These are phyloP conservation scores for Teratosphaeria destructans DNA, from an alignment of 2,329 filamentous ascomycete species.

Conservation along the genomic window DNA sequence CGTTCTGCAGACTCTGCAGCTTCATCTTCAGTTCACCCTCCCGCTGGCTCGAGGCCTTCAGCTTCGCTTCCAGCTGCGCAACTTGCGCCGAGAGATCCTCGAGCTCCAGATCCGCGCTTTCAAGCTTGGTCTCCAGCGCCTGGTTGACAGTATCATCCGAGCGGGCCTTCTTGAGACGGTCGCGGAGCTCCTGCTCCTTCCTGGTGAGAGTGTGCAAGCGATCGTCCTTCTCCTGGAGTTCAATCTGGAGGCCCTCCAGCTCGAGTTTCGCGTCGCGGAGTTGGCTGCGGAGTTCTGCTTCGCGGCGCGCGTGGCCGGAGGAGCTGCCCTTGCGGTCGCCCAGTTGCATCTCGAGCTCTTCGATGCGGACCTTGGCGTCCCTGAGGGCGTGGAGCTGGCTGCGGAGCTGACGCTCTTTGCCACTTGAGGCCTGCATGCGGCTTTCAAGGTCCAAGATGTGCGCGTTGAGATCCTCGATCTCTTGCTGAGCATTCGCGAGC, in stretches of 20 bases:
- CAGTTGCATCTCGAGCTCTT: constrained; percentile 34
- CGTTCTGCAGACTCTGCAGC: constrained; percentile 17
- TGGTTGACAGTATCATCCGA: constrained; percentile 23
- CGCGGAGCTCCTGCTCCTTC: constrained; percentile 33
- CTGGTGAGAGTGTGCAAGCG: constrained; percentile 24
- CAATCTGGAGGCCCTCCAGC: constrained; percentile 24
- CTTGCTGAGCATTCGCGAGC: constrained; percentile 47
- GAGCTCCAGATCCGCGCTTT: constrained; percentile 31
- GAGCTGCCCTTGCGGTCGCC: constrained; percentile 32
- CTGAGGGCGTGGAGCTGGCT: constrained; percentile 24
- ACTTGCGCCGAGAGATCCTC: constrained; percentile 28
- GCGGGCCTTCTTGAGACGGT: constrained; percentile 19
- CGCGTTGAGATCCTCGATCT: constrained; percentile 39
- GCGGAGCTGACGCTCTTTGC: constrained; percentile 29
- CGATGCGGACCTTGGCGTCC: constrained; percentile 20
- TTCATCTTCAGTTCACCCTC: constrained; percentile 27
- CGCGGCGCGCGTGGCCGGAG: constrained; percentile 25
- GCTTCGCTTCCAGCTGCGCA: constrained; percentile 20
- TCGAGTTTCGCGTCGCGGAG: constrained; percentile 25
- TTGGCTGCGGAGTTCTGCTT: constrained; percentile 30
- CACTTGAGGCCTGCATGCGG: constrained; percentile 14
- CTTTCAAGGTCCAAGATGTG: constrained; percentile 42
- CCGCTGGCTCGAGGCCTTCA: constrained; percentile 19
- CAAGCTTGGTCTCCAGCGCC: constrained; percentile 27
- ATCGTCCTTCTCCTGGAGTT: constrained; percentile 35